Evolutionary conservation across 257 asterid genomes (phyloP), one percentile per base, ranked within the genome.

Genomic region (Penstemon newberryi): DNA sequence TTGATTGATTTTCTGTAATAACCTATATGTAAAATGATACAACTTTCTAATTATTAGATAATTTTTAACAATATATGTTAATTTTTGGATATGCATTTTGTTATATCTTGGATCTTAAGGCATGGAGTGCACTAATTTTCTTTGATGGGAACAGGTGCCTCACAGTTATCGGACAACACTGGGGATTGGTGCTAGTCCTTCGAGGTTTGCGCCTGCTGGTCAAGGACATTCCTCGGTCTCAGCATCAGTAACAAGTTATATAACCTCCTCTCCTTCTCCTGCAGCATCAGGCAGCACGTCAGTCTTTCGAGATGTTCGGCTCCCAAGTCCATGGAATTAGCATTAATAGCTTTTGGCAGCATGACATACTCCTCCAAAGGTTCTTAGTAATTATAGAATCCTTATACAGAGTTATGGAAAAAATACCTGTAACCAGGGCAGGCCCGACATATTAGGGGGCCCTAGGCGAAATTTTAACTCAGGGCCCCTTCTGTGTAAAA

Each of bases 251-350:
- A 81, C 96, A 44, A 86, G 83, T 81, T 84, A 81, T 46, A 75
- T 80, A 47, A 71, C 89, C 25, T 92, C 98, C 45, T 86, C 98
- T 66, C 97, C 97, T 50, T 92, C 97, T 73, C 98, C 97, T 52
- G 95, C 91, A 3, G 95, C 97, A 73, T 90, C 96, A 12, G 94
- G 97, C 19, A 94, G 97, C 73, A 90, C 94, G 25, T 88, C 98
- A 8, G 87, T 79, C 60, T 86, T 88, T 41, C 80, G 91, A 75
- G 97, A 88, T 66, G 81, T 67, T 50, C 78, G 79, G 79, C 80
- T 4, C 41, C 39, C 64, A 10, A 59, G 64, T 39, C 49, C 64
- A 11, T 59, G 64, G 49, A 59, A 12, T 59, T 59, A 59, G 33
- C n/a, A 15, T 56, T 49, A 8, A 49, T 11, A 46, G n/a, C n/a